phyloP scores from a whole-genome alignment of 1,284 basidiomycete species.

The Blastosporella zonata region DNA sequence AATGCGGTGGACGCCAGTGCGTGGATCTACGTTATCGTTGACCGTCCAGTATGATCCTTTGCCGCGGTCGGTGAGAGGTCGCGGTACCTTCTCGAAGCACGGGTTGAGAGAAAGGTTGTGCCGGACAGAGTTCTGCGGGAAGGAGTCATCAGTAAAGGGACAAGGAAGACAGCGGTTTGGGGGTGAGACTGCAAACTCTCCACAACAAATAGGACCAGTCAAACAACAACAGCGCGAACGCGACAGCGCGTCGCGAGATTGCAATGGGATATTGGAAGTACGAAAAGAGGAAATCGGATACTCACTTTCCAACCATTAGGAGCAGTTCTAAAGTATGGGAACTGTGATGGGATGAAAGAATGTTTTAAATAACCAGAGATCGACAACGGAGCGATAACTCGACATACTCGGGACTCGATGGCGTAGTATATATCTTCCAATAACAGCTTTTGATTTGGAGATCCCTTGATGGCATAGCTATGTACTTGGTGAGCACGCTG shows the following conservation, averaged over 20 bases:
- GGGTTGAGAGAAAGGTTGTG: slow-evolving; percentile 93
- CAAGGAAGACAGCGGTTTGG: slow-evolving; percentile 21
- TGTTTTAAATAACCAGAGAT: slow-evolving; percentile 16
- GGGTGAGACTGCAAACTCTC: slow-evolving; percentile 42
- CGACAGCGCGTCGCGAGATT: slow-evolving; percentile 30
- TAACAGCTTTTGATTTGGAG: slow-evolving; percentile 76
- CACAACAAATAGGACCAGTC: slow-evolving; percentile 50
- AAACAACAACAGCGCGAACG: slow-evolving; percentile 60
- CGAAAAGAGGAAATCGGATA: slow-evolving; percentile 16
- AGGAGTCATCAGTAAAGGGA: slow-evolving; percentile 20
- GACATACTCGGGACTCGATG: slow-evolving; percentile 75
- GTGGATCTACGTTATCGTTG: slow-evolving; percentile 82
- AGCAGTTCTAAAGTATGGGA: slow-evolving; percentile 79
- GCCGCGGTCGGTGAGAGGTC: slow-evolving; percentile 83
- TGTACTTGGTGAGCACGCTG: slow-evolving; percentile 11
- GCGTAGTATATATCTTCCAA: slow-evolving; percentile 86
- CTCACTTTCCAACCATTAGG: slow-evolving; percentile 84
- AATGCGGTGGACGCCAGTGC: slow-evolving; percentile 79
- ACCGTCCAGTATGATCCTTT: slow-evolving; percentile 89
- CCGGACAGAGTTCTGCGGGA: slow-evolving; percentile 82
- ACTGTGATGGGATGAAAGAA: slow-evolving; percentile 41
- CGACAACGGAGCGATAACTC: slow-evolving; percentile 8
- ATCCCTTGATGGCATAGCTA: slow-evolving; percentile 85
- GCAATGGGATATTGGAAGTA: not conserved
- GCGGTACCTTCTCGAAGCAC: slow-evolving; percentile 88